Conservation (phyloP, 1,139 yeast species). For the Kodamaea sp. region DNA sequence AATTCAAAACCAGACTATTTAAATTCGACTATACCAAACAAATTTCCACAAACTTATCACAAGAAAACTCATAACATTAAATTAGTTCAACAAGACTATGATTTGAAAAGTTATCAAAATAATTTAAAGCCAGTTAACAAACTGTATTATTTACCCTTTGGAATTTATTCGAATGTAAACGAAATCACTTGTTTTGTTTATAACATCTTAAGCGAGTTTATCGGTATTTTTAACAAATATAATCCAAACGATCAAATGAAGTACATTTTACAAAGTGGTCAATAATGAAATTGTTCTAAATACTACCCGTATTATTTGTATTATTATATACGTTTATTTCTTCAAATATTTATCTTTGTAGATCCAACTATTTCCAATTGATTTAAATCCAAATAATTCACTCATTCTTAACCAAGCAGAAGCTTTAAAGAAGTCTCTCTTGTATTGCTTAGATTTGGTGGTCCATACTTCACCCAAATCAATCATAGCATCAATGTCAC, state of each 20-base stretch:
- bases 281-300: neutral
- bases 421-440: conserved; percentile 60
- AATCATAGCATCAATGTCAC: conserved; percentile 66
- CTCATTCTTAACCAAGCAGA: conserved; percentile 72
- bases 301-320: neutral
- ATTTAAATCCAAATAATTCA: conserved; percentile 58
- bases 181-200: conserved; percentile 34
- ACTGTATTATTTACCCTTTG: conserved; percentile 36
- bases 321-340: conserved; percentile 1
- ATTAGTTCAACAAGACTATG: conserved; percentile 12
- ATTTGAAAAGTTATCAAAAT: conserved; percentile 8
- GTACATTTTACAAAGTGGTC: conserved; percentile 13
- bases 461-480: conserved; percentile 72
- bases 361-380: conserved; percentile 76
- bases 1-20: conserved; percentile 27
- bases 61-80: conserved; percentile 19
- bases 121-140: conserved; percentile 18
- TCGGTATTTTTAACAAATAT: conserved; percentile 24
- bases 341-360: conserved; percentile 64
- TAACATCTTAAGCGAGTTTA: conserved; percentile 30
- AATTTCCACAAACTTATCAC: conserved; percentile 36
- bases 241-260: conserved; percentile 15
- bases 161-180: conserved; percentile 32
- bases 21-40: conserved; percentile 25
- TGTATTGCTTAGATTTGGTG: conserved; percentile 49